Base-by-base conservation (phyloP, 306 rosid species). In the Arachis hypogaea region DNA sequence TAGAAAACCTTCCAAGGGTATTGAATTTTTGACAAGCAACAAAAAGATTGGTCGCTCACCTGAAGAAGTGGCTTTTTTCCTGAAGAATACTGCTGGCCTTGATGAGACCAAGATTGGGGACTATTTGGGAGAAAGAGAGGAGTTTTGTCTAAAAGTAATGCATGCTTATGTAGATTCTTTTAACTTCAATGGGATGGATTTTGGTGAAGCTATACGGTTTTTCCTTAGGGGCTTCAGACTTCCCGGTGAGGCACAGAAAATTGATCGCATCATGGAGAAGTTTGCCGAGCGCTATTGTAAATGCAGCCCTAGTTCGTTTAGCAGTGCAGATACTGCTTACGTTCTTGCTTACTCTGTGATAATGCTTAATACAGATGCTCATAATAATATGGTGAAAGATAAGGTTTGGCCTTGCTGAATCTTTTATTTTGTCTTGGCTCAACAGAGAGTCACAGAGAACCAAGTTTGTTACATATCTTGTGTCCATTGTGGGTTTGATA, bases 271-370 rank as follows among this genome's bases (percentile, higher is more conserved):
- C 75, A 95, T 95, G 99, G 99, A 95, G 96, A 95, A 95, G 89
- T 92, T 95, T 88, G 99, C 99, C n/a, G 99, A 95, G 84, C 98
- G 99, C 59, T 95, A 85, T 80, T 95, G 99, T 83, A 95, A 92
- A 92, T 92, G 97, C 87, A 95, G 76, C 66, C 96, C 98, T 30
- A 90, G 84, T 90, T 90, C 96, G 58, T 95, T 95, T 81, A 84
- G 96, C 71, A 92, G 99, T 86, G 99, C 99, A 63, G 99, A 95
- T 76, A 95, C 99, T 62, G 99, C 99, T 72, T 95, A 95, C 61
- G 97, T 95, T 75, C 97, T 95, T 70, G 99, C 98, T 9, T 92
- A 95, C 87, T 95, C 99, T 78, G 99, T 95, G 68, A 95, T 95
- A 72, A n/a, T 95, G 97, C 99, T 95, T 71, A 95, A 95, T 81